These are phyloP conservation scores for Vanilla planifolia DNA, from an alignment of 106 monocot species.

Conservation along the genomic window DNA sequence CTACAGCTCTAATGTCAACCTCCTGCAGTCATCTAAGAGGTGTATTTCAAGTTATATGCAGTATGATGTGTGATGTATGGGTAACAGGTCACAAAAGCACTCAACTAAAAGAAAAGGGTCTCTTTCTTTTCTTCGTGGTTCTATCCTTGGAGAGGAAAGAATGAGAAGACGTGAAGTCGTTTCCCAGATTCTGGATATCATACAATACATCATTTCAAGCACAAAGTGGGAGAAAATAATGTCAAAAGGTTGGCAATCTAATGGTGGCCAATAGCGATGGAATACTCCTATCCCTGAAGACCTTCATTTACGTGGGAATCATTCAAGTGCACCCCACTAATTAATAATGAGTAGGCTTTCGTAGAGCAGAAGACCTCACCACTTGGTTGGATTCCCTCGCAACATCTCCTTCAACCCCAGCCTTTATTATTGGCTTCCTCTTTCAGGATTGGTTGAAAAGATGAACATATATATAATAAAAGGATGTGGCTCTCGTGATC, in stretches of 20 bases:
- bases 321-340: conserved; percentile 3
- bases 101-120: no score
- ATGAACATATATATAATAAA: not conserved
- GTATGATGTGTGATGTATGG: no score
- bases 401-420: not conserved
- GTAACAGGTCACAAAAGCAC: no score
- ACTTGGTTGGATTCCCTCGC: not conserved
- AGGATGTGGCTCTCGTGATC: not conserved
- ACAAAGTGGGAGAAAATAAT: conserved; percentile 3
- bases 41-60: no score
- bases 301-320: not conserved
- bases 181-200: conserved; percentile 5
- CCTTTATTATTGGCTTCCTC: conserved; percentile 1
- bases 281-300: not conserved
- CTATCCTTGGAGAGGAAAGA: not conserved
- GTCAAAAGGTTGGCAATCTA: not conserved
- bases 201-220: not conserved
- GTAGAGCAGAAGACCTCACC: no score
- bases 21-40: no score
- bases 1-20: no score
- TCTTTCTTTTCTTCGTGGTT: not conserved
- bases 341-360: not conserved
- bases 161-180: conserved; percentile 6
- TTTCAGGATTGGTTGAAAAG: not conserved
- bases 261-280: not conserved